Base-by-base conservation (phyloP, 2,329 filamentous ascomycete species). In the Fusarium transvaalense region DNA sequence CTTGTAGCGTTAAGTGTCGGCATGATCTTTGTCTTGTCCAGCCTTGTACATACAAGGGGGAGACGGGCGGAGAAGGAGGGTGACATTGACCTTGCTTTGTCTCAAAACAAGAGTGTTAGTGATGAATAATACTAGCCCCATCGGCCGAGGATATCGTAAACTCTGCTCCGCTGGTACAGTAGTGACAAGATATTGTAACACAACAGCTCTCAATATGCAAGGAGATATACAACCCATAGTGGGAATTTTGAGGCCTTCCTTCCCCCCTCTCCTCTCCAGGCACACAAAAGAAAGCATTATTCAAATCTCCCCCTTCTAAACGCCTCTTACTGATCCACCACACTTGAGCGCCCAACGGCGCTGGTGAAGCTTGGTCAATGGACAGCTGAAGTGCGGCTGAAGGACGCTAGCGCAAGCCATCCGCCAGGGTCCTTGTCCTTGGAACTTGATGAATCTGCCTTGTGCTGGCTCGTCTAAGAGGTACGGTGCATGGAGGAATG, bases 381-480 rank as follows among this genome's bases (percentile, higher is more conserved):
- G 60, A 46, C 17, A 61, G 47, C 54, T 41, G 52, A 56, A 46
- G 56, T 73, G 71, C 71, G 71, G 71, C 71, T 73, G 71, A 73
- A 43, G 47, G 50, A 47, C 71, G 60, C 71, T 73, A 73, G 64
- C 53, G 71, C 68, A 64, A 51, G 38, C 54, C 69, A 60, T 57
- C 54, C 46, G 56, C 61, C 69, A 64, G 68, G 55, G 50, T 51
- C 51, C 47, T 51, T 17, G 47, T 23, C 27, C 29, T 13, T 58
- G n/a, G n/a, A n/a, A n/a, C n/a, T n/a, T n/a, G n/a, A n/a, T n/a
- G 48, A 70, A 68, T 74, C 72, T 74, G 72, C 72, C 72, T 74
- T 74, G 72, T 17, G 19, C 32, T 34, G 15, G 23, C n/a, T 62
- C n/a, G 21, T 37, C 35, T 25, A 35, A 37, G 37, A 29, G n/a